A percentile compares a stretch with the other conserved stretches of the same genome.
These are phyloP conservation scores for Gracilariopsis chorda DNA, from an alignment of 23 red algal genomes.

Conservation along the genomic window DNA sequence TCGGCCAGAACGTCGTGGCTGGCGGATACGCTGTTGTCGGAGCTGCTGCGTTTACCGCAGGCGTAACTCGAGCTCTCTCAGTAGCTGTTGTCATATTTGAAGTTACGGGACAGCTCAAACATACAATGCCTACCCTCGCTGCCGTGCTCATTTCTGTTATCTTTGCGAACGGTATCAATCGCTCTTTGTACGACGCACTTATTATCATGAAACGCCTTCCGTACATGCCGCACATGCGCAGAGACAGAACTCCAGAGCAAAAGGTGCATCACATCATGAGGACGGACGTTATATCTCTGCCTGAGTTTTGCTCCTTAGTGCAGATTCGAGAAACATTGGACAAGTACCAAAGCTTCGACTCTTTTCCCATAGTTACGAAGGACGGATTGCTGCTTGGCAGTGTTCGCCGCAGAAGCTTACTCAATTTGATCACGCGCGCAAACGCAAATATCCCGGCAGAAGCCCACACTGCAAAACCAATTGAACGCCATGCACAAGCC, in stretches of 20 bases:
- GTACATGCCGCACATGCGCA: constrained; percentile 97
- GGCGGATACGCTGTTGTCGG: constrained; percentile 97
- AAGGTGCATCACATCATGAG: constrained; percentile 83
- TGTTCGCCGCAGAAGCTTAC: constrained; percentile 54
- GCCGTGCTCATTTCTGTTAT: constrained; percentile 90
- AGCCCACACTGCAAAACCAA: background rate
- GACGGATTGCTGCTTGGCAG: constrained; percentile 67
- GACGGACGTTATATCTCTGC: constrained; percentile 68
- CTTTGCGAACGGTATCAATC: constrained; percentile 90
- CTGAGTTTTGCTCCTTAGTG: constrained; percentile 19
- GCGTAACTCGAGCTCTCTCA: constrained; percentile 93
- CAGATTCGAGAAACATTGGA: constrained; percentile 65
- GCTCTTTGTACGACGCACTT: constrained; percentile 94
- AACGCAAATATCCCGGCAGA: background rate
- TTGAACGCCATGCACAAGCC: background rate
- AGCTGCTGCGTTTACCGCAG: constrained; percentile 95
- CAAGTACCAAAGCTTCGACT: constrained; percentile 63
- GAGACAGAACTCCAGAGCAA: constrained; percentile 76
- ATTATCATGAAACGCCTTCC: constrained; percentile 97
- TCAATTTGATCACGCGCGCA: constrained; percentile 35
- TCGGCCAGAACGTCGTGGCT: constrained; percentile 83
- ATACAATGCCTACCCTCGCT: constrained; percentile 88
- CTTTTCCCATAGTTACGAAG: constrained; percentile 80
- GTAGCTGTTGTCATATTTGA: constrained; percentile 99
- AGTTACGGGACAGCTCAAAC: constrained; percentile 94